These are phyloP conservation scores for Aquilaria yunnanensis DNA, from an alignment of 345 rosid genomes.

Conservation along the genomic window DNA sequence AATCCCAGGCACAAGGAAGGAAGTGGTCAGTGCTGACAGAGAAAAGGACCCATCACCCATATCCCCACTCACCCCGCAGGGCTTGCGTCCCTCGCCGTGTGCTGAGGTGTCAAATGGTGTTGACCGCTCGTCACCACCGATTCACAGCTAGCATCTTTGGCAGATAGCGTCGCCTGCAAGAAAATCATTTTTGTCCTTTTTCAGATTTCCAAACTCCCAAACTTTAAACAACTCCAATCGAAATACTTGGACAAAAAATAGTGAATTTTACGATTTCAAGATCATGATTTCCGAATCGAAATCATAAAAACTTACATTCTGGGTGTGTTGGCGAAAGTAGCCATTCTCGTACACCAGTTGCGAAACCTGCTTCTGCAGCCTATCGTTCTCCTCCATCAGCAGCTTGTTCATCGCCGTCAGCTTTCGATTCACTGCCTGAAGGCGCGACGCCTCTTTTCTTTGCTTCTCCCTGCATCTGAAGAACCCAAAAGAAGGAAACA, in stretches of 20 bases:
- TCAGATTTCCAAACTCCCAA: neutral
- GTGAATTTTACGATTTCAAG: neutral
- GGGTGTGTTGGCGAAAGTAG: constrained; percentile 94
- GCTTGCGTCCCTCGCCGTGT: constrained; percentile 99
- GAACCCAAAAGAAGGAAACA: constrained; percentile 14
- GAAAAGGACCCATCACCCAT: constrained; percentile 41
- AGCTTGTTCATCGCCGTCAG: constrained; percentile 98
- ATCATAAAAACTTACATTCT: constrained; percentile 45
- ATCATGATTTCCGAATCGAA: neutral
- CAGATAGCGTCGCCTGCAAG: constrained; percentile 75
- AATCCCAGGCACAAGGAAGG: constrained; percentile 14
- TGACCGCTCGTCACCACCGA: constrained; percentile 98
- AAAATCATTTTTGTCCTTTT: constrained; percentile 9
- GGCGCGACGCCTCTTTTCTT: constrained; percentile 97
- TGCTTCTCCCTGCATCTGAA: constrained; percentile 97
- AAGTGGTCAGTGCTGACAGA: constrained; percentile 20
- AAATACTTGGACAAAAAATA: neutral
- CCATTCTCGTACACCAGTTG: constrained; percentile 96
- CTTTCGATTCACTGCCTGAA: constrained; percentile 96
- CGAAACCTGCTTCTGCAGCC: constrained; percentile 99
- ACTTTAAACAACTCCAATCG: constrained; percentile 4
- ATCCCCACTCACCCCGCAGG: constrained; percentile 95
- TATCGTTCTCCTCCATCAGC: constrained; percentile 98
- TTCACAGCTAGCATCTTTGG: constrained; percentile 98
- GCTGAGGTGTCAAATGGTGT: constrained; percentile 92